phyloP scores from a whole-genome alignment of 768 basidiomycete species.

The Pholiota conissans region DNA sequence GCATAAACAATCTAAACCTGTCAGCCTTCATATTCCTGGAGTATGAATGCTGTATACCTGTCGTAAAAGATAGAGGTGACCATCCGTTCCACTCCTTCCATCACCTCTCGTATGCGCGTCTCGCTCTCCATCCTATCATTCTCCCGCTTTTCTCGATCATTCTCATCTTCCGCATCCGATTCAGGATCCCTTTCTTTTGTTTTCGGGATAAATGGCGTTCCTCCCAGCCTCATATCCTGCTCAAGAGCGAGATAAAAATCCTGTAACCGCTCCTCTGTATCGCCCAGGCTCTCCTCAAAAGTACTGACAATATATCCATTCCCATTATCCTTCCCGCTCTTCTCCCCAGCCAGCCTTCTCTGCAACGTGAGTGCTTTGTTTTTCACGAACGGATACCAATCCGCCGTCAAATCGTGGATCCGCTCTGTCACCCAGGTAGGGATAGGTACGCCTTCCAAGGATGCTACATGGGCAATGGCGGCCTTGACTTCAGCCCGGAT shows the following conservation, averaged over 20 bases:
- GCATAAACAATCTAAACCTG: slow-evolving; percentile 68
- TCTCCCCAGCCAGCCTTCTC: slow-evolving; percentile 18
- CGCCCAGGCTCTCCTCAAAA: slow-evolving; percentile 49
- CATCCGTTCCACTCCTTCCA: slow-evolving; percentile 74
- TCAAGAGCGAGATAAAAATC: slow-evolving; percentile 69
- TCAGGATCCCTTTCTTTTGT: slow-evolving; percentile 26
- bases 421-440: slow-evolving; percentile 60
- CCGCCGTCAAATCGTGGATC: slow-evolving; percentile 52
- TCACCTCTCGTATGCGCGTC: slow-evolving; percentile 51
- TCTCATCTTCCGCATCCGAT: slow-evolving; percentile 28
- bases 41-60: slow-evolving; percentile 40
- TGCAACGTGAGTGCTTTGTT: slow-evolving; percentile 10
- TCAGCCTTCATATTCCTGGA: neutral
- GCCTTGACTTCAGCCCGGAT: slow-evolving; percentile 58
- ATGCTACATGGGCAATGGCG: slow-evolving; percentile 36
- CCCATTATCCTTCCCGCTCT: slow-evolving; percentile 25
- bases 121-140: slow-evolving; percentile 39
- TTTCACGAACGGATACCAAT: slow-evolving; percentile 58
- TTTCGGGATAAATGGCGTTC: slow-evolving; percentile 32
- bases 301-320: slow-evolving; percentile 42
- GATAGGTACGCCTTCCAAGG: slow-evolving; percentile 27
- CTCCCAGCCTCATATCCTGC: slow-evolving; percentile 53
- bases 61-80: slow-evolving; percentile 83
- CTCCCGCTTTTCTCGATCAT: slow-evolving; percentile 31
- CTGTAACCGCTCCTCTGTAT: slow-evolving; percentile 58